phyloP scores from a whole-genome alignment of 495 filamentous ascomycete species.

The Xylaria scruposa region DNA sequence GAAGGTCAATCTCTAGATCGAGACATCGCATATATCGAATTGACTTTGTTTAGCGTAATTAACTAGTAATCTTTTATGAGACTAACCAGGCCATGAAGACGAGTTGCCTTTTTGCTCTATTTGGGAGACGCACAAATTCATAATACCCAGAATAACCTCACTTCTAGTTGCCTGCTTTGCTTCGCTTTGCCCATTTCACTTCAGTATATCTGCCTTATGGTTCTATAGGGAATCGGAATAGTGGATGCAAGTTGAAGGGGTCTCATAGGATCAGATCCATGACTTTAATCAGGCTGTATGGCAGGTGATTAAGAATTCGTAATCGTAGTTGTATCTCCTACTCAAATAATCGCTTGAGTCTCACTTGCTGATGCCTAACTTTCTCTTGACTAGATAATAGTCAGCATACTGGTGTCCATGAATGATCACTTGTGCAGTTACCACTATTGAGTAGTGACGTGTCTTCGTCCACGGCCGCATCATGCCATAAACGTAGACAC shows the following conservation, averaged over 20 bases:
- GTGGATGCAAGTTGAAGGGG: background rate
- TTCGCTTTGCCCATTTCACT: background rate
- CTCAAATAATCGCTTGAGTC: background rate
- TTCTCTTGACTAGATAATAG: background rate
- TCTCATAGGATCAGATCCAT: background rate
- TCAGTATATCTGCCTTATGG: background rate
- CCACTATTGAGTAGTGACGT: background rate
- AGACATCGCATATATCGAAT: too few species aligned
- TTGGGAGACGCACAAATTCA: background rate
- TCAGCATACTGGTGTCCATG: background rate
- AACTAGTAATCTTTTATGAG: background rate
- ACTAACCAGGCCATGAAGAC: background rate
- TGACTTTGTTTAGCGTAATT: too few species aligned
- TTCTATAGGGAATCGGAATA: background rate
- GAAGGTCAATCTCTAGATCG: background rate
- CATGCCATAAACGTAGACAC: slow-evolving; percentile 20
- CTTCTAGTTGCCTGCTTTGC: background rate
- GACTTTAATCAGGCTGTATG: too few species aligned
- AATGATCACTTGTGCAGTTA: background rate
- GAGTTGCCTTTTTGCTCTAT: background rate
- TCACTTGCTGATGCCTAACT: slow-evolving; percentile 13
- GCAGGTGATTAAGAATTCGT: background rate
- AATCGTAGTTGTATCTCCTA: background rate
- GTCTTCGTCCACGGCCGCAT: slow-evolving; percentile 2
- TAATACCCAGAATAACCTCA: background rate